Conservation (phyloP, 345 rosid genomes). For the Eucalyptus urophylla region DNA sequence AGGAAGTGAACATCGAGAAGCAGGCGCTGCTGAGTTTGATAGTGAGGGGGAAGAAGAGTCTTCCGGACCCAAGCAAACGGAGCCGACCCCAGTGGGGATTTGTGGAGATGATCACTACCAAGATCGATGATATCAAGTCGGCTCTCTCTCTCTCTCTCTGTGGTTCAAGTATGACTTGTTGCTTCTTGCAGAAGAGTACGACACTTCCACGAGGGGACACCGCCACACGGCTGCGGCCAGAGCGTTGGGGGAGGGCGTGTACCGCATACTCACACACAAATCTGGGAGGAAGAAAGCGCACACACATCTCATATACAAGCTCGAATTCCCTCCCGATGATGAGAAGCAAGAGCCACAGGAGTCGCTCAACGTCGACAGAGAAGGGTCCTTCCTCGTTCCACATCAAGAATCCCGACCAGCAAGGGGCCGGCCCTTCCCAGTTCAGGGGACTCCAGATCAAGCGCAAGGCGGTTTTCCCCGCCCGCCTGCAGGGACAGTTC, state of each 20-base stretch:
- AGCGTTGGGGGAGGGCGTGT: slow-evolving; percentile 60
- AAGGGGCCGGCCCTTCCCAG: neutral
- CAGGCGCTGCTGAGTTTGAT: too few relatives aligned
- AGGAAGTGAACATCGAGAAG: too few relatives aligned
- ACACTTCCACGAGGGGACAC: slow-evolving; percentile 48
- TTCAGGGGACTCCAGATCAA: slow-evolving; percentile 47
- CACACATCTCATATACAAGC: slow-evolving; percentile 69
- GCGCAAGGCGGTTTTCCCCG: slow-evolving; percentile 30
- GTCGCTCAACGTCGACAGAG: slow-evolving; percentile 23
- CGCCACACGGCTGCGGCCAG: slow-evolving; percentile 34
- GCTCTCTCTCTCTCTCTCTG: too few relatives aligned
- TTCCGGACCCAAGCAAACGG: too few relatives aligned
- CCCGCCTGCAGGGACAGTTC: too few relatives aligned
- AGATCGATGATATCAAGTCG: too few relatives aligned
- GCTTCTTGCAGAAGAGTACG: slow-evolving; percentile 38
- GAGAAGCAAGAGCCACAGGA: slow-evolving; percentile 42
- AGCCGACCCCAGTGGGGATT: accelerated
- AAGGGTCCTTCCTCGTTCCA: slow-evolving; percentile 68
- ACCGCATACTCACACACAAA: slow-evolving; percentile 47
- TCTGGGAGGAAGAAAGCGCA: neutral
- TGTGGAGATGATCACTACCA: too few relatives aligned
- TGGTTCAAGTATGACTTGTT: too few relatives aligned
- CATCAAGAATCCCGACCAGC: slow-evolving; percentile 45
- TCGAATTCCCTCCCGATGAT: neutral
- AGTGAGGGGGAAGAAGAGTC: too few relatives aligned